Evolutionary conservation across 129 eudicot species (phyloP).

Genomic region (Mikania micrantha): DNA sequence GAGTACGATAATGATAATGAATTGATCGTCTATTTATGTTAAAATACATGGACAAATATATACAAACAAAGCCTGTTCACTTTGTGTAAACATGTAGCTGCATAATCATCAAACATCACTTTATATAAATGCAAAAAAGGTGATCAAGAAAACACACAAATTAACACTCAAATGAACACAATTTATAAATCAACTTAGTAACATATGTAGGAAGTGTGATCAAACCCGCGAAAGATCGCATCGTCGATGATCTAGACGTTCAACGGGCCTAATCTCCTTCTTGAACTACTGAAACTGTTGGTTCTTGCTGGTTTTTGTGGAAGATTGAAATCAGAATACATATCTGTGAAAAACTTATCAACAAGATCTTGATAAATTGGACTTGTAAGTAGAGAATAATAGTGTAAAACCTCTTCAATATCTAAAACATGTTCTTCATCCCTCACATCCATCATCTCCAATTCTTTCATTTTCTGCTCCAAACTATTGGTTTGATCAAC

Average conservation of each 20-base stretch:
- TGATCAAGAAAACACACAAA: conserved; percentile 13
- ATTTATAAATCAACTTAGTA: neutral
- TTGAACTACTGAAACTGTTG: conserved; percentile 34
- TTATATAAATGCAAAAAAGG: conserved; percentile 9
- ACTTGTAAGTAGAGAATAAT: conserved; percentile 75
- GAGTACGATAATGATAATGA: too few relatives aligned
- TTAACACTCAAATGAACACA: conserved; percentile 24
- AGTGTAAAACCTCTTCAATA: conserved; percentile 77
- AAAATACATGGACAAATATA: too few relatives aligned
- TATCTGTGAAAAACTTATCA: conserved; percentile 81
- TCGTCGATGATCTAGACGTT: conserved; percentile 23
- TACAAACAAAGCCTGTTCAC: too few relatives aligned
- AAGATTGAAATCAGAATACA: conserved; percentile 55
- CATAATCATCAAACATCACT: conserved; percentile 7
- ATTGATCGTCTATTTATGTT: too few relatives aligned
- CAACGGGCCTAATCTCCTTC: conserved; percentile 47
- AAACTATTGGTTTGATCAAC: conserved; percentile 23
- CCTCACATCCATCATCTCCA: conserved; percentile 72
- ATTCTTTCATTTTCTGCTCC: conserved; percentile 63
- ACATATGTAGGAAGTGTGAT: conserved; percentile 4
- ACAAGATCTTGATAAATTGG: conserved; percentile 82
- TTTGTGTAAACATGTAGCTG: neutral
- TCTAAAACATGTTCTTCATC: conserved; percentile 71
- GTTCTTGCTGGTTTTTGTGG: conserved; percentile 42
- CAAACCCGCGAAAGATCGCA: neutral